A percentile compares a stretch with the other conserved stretches of the same genome.
Conservation (phyloP, 2,329 filamentous ascomycete genomes). For the Ophiostoma perfectum region DNA sequence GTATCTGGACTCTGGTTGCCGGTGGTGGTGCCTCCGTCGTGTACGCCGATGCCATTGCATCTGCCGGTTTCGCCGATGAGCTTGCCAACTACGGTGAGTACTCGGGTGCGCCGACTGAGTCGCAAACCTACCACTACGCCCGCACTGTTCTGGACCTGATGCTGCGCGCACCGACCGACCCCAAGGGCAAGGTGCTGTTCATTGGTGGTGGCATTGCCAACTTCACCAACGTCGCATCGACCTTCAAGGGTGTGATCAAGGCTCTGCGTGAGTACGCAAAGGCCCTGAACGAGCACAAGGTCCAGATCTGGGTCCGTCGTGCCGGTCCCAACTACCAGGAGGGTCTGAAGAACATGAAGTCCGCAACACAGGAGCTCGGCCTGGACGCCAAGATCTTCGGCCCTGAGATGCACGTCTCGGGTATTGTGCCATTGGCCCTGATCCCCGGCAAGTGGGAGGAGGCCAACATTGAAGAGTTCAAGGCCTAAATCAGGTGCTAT, state of each 20-base stretch:
- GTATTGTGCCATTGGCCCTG: slow-evolving; percentile 91
- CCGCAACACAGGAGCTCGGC: slow-evolving; percentile 85
- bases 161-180: slow-evolving; percentile 78
- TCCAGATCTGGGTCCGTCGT: slow-evolving; percentile 90
- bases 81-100: slow-evolving; percentile 99
- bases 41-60: slow-evolving; percentile 97
- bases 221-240: slow-evolving; percentile 99
- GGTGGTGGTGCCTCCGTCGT: slow-evolving; percentile 99
- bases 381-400: slow-evolving; percentile 63
- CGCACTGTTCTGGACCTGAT: slow-evolving; percentile 95
- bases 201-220: slow-evolving; percentile 99
- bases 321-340: slow-evolving; percentile 99
- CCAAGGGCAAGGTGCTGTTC: slow-evolving; percentile 97
- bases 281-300: slow-evolving; percentile 88
- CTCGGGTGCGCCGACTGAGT: slow-evolving; percentile 97
- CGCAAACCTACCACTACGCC: slow-evolving; percentile 98
- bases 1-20: slow-evolving; percentile 96
- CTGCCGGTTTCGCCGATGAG: slow-evolving; percentile 88
- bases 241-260: slow-evolving; percentile 99
- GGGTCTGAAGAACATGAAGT: slow-evolving; percentile 99
- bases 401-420: slow-evolving; percentile 90
- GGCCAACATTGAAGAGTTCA: slow-evolving; percentile 58
- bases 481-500: slow-evolving; percentile 38
- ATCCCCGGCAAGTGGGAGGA: slow-evolving; percentile 59
- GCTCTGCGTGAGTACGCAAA: slow-evolving; percentile 86